Percentiles rank a stretch among this genome's conserved stretches.
These are phyloP conservation scores for Melaleuca alternifolia DNA, from an alignment of 345 rosid species.

Conservation along the genomic window DNA sequence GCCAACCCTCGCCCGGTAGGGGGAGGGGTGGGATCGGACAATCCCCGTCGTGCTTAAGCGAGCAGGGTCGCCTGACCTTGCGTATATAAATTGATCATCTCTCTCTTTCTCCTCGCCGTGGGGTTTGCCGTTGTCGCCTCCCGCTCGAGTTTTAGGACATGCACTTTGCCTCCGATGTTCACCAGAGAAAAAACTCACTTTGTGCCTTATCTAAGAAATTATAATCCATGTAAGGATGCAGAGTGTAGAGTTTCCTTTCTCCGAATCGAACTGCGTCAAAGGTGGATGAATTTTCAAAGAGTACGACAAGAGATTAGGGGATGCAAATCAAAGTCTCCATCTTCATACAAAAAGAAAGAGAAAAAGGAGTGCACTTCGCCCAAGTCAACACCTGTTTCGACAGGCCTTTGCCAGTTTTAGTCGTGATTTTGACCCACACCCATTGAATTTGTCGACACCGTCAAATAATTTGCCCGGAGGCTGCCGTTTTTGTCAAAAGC, in stretches of 20 bases:
- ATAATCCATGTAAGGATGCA: not conserved
- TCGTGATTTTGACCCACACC: not conserved
- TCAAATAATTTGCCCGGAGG: not conserved
- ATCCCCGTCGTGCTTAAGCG: not conserved
- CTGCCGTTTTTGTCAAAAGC: not conserved
- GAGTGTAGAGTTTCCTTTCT: not conserved
- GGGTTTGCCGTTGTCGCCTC: too few relatives aligned
- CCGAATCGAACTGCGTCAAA: not conserved
- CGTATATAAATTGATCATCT: too few relatives aligned
- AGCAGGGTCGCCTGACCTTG: too few relatives aligned
- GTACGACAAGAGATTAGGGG: not conserved
- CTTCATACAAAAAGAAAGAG: not conserved
- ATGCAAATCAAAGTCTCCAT: not conserved
- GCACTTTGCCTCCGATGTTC: too few relatives aligned
- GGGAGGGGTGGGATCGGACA: not conserved
- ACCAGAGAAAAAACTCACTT: too few relatives aligned
- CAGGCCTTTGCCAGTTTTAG: not conserved
- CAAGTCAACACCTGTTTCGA: not conserved
- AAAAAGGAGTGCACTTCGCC: not conserved
- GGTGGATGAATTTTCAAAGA: rapidly evolving
- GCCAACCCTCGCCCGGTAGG: not conserved
- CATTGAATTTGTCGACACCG: not conserved
- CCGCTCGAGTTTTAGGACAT: too few relatives aligned
- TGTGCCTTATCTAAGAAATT: too few relatives aligned
- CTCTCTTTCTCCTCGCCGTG: too few relatives aligned